phyloP scores from a whole-genome alignment of 2,329 filamentous ascomycete species.

The Hypoxylon sp. region DNA sequence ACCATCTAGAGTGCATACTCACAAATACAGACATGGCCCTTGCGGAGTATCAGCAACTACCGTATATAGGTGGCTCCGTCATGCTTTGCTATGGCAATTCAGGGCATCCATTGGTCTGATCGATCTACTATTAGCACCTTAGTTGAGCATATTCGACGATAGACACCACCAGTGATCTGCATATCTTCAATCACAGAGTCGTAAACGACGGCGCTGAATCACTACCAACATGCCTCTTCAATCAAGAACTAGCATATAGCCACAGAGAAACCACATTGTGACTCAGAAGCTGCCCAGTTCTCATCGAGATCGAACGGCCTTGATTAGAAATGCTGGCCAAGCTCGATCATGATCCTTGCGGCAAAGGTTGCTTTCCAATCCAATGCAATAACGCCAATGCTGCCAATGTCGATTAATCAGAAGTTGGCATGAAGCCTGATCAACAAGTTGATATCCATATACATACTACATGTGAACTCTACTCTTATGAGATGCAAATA shows the following conservation, averaged over 20 bases:
- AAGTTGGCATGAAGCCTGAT: background rate
- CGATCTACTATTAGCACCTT: too few species aligned
- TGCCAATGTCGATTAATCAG: background rate
- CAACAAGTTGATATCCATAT: background rate
- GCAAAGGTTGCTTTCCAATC: background rate
- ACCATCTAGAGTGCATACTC: too few species aligned
- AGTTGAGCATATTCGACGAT: too few species aligned
- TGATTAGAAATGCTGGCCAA: background rate
- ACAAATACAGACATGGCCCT: too few species aligned
- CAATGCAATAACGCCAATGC: background rate
- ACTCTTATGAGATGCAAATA: too few species aligned
- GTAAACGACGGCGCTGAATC: background rate
- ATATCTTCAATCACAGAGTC: too few species aligned
- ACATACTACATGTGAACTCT: background rate
- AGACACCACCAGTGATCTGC: too few species aligned
- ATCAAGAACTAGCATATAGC: background rate
- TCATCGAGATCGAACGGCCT: background rate
- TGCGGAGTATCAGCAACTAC: too few species aligned
- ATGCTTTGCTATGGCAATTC: too few species aligned
- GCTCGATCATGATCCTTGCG: background rate
- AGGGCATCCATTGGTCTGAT: too few species aligned
- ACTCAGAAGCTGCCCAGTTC: background rate
- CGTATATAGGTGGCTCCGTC: too few species aligned
- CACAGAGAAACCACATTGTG: too few species aligned
- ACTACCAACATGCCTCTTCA: background rate